phyloP scores from a whole-genome alignment of 768 basidiomycete species.

The Lactarius tabidus region DNA sequence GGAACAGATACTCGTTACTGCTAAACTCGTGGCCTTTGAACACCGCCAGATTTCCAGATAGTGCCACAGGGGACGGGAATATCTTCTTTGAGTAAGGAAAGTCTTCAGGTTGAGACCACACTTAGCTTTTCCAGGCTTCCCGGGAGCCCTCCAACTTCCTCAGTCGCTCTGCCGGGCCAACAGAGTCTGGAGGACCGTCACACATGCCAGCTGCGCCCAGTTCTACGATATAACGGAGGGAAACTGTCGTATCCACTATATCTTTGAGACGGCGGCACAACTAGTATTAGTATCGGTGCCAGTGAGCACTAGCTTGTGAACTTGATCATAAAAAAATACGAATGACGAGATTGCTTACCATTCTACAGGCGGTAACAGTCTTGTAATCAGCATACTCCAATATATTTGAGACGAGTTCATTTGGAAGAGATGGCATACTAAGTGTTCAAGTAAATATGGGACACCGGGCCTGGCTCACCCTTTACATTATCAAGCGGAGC shows the following conservation, averaged over 20 bases:
- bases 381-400: constrained; percentile 7
- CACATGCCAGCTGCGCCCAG: constrained; percentile 9
- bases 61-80: not conserved
- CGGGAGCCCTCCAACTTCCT: not conserved
- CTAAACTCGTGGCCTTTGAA: not conserved
- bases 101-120: not conserved
- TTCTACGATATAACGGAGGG: constrained; percentile 4
- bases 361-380: constrained; percentile 6
- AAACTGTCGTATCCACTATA: constrained; percentile 3
- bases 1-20: not conserved
- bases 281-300: not conserved
- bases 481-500: no score
- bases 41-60: constrained; percentile 9
- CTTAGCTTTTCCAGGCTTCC: not conserved
- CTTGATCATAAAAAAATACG: not conserved
- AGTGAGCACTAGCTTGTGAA: no score
- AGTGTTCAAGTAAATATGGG: not conserved
- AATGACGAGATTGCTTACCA: not conserved
- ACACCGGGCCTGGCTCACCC: no score
- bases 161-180: not conserved
- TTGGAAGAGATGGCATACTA: not conserved
- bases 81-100: constrained; percentile 3
- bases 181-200: not conserved
- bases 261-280: constrained; percentile 4
- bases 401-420: not conserved